A percentile compares a stretch with the other conserved stretches of the same genome.
phyloP scores from a whole-genome alignment of 2,329 filamentous ascomycete species.

The Talaromyces pinophilus region DNA sequence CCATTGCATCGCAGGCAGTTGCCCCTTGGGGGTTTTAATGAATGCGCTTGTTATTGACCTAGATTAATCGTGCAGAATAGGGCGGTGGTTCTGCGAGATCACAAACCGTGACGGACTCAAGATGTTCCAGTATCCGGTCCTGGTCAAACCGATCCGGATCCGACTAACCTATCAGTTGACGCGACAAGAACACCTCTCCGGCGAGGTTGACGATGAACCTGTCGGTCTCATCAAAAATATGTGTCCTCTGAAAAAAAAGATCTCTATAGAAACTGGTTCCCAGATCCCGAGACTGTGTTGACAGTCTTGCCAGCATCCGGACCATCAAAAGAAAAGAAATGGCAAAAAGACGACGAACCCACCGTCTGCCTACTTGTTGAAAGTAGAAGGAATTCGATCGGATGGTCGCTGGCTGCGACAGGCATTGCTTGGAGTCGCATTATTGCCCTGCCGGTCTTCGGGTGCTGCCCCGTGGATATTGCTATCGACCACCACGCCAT shows the following conservation, averaged over 20 bases:
- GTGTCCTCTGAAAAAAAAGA: background rate
- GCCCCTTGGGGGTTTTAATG: background rate
- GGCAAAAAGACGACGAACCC: background rate
- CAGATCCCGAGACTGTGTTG: background rate
- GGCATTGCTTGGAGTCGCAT: background rate
- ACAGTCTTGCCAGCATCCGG: background rate
- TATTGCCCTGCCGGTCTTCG: background rate
- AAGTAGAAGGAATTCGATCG: background rate
- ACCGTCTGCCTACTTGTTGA: background rate
- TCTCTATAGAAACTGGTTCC: background rate
- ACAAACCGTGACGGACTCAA: background rate
- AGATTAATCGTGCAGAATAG: background rate
- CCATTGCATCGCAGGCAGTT: background rate
- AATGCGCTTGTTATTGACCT: background rate
- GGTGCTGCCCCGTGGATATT: background rate
- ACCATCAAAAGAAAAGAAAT: background rate
- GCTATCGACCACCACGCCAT: background rate
- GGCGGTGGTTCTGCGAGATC: background rate
- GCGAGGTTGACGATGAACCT: background rate
- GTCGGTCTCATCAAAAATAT: background rate
- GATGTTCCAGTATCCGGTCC: background rate
- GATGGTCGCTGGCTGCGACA: background rate
- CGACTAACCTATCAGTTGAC: background rate
- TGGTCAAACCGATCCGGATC: background rate
- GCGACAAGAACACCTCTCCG: background rate